Evolutionary conservation across 2,329 filamentous ascomycete genomes (phyloP), one percentile per base, ranked within the genome.

Genomic region (Trichoderma simmonsii): DNA sequence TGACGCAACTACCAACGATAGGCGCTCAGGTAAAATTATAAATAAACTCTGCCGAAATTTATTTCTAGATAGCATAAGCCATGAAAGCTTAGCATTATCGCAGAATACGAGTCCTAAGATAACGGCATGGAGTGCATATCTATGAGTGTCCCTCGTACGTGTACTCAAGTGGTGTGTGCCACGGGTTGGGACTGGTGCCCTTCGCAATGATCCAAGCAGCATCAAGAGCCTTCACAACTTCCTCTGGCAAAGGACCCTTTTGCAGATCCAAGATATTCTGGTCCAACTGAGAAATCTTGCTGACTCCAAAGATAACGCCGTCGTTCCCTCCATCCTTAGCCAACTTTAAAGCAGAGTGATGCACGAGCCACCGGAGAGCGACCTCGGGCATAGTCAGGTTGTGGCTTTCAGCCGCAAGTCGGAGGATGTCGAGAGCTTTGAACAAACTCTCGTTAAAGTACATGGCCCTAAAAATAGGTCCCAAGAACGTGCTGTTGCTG

Each of bases 241-340:
- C 92, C 5, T 92, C 87, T 0, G 92, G 92, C 71, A 95, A 79
- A 0, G 91, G 91, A 0, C 91, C 90, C 85, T 85, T 85, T 76
- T 87, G 84, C 5, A 89, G 75, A 64, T 82, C 80, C 48, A 83
- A 79, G 59, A 89, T 74, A 71, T 89, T 89, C 71, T 82, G 78
- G 71, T 85, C 81, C 30, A 89, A 79, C 77, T 89, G 86, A 51
- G 82, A 79, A 30, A 82, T 74, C 68, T 81, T 85, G 67, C 83
- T 85, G 18, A 86, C 83, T 2, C 87, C 87, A 36, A 88, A 82
- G 36, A 89, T 82, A 62, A 89, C 76, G 0, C 82, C 85, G 76
- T 88, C 87, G 21, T 81, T 81, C 6, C 81, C 80, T 32, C 77
- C 77, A 65, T 82, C 83, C 68, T 81, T 83, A 39, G 48, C 66